These are phyloP conservation scores for Colletotrichum australisinense DNA, from an alignment of 2,329 filamentous ascomycete species.

Conservation along the genomic window DNA sequence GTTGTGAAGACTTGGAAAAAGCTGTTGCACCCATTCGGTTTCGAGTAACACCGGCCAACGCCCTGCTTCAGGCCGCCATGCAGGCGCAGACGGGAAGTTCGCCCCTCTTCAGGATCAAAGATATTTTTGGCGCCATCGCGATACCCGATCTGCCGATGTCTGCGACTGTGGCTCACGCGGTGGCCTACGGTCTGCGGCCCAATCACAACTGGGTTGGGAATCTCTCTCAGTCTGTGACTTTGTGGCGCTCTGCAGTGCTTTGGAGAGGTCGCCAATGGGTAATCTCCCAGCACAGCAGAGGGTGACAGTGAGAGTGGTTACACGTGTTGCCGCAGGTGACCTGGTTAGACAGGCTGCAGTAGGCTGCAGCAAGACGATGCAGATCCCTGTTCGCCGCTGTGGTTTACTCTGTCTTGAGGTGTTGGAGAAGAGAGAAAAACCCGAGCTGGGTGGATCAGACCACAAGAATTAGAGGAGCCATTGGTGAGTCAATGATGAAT, in stretches of 20 bases:
- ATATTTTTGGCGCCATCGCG: slow-evolving; percentile 6
- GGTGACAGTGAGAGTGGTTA: slow-evolving; percentile 27
- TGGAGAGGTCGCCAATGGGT: not conserved
- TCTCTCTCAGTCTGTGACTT: not conserved
- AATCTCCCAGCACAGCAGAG: slow-evolving; percentile 21
- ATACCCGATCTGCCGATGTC: slow-evolving; percentile 14
- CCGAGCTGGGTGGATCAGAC: not conserved
- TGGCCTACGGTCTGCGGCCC: not conserved
- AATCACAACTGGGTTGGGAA: slow-evolving; percentile 8
- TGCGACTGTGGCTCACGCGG: not conserved
- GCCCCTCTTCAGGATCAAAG: not conserved
- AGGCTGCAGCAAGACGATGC: slow-evolving; percentile 15
- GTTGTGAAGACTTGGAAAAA: not conserved
- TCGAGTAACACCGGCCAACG: not conserved
- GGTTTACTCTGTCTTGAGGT: not conserved
- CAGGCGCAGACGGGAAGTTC: not conserved
- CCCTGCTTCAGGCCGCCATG: slow-evolving; percentile 7
- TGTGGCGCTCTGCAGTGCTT: slow-evolving; percentile 1
- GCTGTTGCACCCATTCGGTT: not conserved
- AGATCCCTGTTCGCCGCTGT: slow-evolving; percentile 25
- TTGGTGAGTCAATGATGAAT: not conserved
- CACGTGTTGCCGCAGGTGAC: slow-evolving; percentile 35
- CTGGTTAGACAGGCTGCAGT: slow-evolving; percentile 25
- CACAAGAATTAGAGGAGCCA: not conserved
- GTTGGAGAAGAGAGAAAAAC: not conserved